Conservation (phyloP, 2,329 filamentous ascomycete species). For the Diaporthe nobilis region DNA sequence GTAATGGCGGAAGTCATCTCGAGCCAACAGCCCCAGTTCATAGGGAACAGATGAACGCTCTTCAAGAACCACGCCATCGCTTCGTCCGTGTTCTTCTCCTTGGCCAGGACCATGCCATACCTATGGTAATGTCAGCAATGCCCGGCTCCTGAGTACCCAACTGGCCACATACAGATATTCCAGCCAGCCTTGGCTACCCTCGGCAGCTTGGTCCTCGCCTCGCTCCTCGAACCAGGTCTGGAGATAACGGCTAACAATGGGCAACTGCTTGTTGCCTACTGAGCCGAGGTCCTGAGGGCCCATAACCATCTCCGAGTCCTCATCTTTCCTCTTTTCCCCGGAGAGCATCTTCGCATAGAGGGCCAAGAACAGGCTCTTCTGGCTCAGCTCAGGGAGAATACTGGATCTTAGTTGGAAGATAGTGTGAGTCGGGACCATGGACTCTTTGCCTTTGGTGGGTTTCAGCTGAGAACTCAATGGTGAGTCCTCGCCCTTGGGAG, state of each 20-base stretch:
- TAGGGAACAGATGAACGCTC: constrained; percentile 90
- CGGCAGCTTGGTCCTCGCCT: constrained; percentile 69
- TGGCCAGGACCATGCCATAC: constrained; percentile 91
- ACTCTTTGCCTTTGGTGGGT: constrained; percentile 76
- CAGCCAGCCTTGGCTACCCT: constrained; percentile 86
- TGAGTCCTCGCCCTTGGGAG: constrained; percentile 59
- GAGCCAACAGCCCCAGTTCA: constrained; percentile 98
- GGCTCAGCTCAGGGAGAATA: constrained; percentile 75
- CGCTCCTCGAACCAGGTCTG: constrained; percentile 85
- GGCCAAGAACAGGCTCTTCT: constrained; percentile 92
- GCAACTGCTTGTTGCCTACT: constrained; percentile 87
- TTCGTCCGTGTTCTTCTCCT: constrained; percentile 88
- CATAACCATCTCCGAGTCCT: constrained; percentile 97
- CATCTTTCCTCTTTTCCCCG: constrained; percentile 95
- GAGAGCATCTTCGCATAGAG: constrained; percentile 94
- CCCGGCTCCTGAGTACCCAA: background rate
- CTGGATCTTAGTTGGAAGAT: constrained; percentile 41
- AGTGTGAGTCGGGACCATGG: constrained; percentile 44
- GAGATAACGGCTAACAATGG: constrained; percentile 80
- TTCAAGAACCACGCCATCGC: constrained; percentile 90
- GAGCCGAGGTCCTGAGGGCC: constrained; percentile 91
- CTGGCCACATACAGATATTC: constrained; percentile 74
- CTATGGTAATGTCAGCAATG: constrained; percentile 50
- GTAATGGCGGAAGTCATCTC: constrained; percentile 88
- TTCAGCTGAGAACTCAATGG: constrained; percentile 69